Percentiles rank a stretch among this genome's conserved stretches.
Evolutionary conservation across 441 rosid species (phyloP).

Genomic region (Populus hybrid): DNA sequence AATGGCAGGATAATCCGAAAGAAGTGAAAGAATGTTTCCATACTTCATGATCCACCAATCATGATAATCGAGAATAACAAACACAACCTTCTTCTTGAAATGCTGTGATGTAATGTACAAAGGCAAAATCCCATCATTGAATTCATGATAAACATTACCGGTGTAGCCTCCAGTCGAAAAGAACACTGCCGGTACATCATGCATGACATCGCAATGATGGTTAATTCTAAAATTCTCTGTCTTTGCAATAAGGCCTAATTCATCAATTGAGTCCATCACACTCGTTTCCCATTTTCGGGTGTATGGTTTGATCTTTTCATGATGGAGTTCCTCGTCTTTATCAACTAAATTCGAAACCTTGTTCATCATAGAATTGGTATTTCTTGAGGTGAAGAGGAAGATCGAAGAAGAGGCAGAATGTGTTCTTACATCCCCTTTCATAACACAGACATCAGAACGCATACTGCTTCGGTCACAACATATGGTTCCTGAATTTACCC

Average conservation of each 20-base stretch:
- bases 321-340: conserved; percentile 27
- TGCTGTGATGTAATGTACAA: conserved; percentile 78
- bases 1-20: conserved; percentile 58
- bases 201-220: conserved; percentile 56
- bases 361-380: conserved; percentile 18
- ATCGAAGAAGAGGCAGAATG: conserved; percentile 59
- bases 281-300: conserved; percentile 89
- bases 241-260: conserved; percentile 51
- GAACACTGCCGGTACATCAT: conserved; percentile 75
- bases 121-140: conserved; percentile 88
- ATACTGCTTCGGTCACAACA: conserved; percentile 78
- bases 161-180: conserved; percentile 95
- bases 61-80: conserved; percentile 87
- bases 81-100: conserved; percentile 67
- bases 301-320: conserved; percentile 77
- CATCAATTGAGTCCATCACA: conserved; percentile 75
- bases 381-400: conserved; percentile 45
- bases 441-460: conserved; percentile 69
- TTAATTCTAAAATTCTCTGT: conserved; percentile 21
- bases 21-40: conserved; percentile 54
- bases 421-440: conserved; percentile 87
- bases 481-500: conserved; percentile 55
- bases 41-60: conserved; percentile 88
- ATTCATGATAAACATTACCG: conserved; percentile 87
- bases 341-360: conserved; percentile 13